phyloP scores from a whole-genome alignment of 108 stramenopile genomes.

The Skeletonema costatum region DNA sequence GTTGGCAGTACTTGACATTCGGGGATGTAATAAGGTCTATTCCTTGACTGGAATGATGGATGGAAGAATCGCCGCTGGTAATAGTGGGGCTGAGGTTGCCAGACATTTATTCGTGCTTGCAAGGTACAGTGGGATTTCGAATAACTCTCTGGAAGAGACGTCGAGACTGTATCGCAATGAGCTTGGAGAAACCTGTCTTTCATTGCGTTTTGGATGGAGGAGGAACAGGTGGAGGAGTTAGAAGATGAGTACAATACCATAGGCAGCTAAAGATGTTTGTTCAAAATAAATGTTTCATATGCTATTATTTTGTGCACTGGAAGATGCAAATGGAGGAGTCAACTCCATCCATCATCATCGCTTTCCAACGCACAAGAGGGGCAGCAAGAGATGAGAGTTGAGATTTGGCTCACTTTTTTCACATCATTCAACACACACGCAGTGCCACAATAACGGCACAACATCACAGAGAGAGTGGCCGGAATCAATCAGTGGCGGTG shows the following conservation, averaged over 20 bases:
- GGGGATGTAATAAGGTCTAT: constrained; percentile 65
- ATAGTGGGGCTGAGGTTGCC: constrained; percentile 1
- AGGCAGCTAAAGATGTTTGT: not conserved
- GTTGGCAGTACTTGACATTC: constrained; percentile 67
- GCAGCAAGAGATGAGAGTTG: no score
- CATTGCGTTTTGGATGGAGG: constrained; percentile 61
- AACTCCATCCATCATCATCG: no score
- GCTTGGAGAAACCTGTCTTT: constrained; percentile 37
- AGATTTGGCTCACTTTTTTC: no score
- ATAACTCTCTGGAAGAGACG: constrained; percentile 69
- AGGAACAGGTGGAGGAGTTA: constrained; percentile 72
- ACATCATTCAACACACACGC: no score
- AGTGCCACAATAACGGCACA: no score
- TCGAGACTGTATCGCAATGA: constrained; percentile 54
- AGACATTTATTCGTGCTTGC: constrained; percentile 68
- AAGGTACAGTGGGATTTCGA: constrained; percentile 67
- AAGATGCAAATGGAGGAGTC: no score
- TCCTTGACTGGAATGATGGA: constrained; percentile 79
- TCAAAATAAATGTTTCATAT: not conserved
- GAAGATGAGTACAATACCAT: constrained; percentile 17
- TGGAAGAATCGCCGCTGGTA: constrained; percentile 64
- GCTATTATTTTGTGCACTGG: no score
- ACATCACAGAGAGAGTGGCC: no score
- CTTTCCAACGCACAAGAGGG: no score
- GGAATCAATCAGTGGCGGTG: no score